These are phyloP conservation scores for Periconia digitata DNA, from an alignment of 2,329 filamentous ascomycete species.

Conservation along the genomic window DNA sequence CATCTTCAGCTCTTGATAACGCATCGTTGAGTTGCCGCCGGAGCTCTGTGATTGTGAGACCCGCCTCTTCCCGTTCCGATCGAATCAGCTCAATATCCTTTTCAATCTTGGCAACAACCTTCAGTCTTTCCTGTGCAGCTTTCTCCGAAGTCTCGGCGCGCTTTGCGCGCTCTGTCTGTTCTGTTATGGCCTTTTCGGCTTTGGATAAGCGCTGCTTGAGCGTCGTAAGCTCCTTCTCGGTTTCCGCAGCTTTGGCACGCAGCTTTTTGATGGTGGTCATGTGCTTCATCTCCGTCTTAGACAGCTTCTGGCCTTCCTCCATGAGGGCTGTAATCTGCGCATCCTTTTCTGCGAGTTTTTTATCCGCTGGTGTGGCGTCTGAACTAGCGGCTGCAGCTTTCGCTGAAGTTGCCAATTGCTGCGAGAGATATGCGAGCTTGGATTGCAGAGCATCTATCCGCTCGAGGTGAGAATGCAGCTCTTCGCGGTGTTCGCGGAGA, in stretches of 20 bases:
- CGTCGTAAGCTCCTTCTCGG: slow-evolving; percentile 53
- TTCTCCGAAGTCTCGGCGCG: slow-evolving; percentile 62
- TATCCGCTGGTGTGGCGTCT: slow-evolving; percentile 54
- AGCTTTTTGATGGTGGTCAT: slow-evolving; percentile 82
- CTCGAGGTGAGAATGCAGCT: slow-evolving; percentile 81
- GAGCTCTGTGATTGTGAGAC: slow-evolving; percentile 67
- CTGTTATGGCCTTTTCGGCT: slow-evolving; percentile 65
- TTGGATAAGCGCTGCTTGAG: slow-evolving; percentile 64
- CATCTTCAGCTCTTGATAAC: slow-evolving; percentile 65
- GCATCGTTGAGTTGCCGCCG: slow-evolving; percentile 70
- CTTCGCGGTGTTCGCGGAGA: slow-evolving; percentile 70
- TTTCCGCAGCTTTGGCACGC: slow-evolving; percentile 54
- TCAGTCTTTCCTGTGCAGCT: slow-evolving; percentile 58
- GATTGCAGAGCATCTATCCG: slow-evolving; percentile 88
- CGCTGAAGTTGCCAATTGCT: slow-evolving; percentile 75
- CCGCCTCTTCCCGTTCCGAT: slow-evolving; percentile 64
- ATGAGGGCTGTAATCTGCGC: slow-evolving; percentile 86
- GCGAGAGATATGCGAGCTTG: slow-evolving; percentile 85
- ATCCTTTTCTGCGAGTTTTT: slow-evolving; percentile 84
- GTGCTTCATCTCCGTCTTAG: slow-evolving; percentile 82
- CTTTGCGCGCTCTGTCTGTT: slow-evolving; percentile 62
- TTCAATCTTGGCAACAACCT: slow-evolving; percentile 53
- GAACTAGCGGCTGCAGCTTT: slow-evolving; percentile 61
- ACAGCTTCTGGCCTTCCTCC: slow-evolving; percentile 88
- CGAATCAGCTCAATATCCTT: slow-evolving; percentile 64